Base-by-base conservation (phyloP, 2,329 filamentous ascomycete genomes). In the Cadophora sp. region DNA sequence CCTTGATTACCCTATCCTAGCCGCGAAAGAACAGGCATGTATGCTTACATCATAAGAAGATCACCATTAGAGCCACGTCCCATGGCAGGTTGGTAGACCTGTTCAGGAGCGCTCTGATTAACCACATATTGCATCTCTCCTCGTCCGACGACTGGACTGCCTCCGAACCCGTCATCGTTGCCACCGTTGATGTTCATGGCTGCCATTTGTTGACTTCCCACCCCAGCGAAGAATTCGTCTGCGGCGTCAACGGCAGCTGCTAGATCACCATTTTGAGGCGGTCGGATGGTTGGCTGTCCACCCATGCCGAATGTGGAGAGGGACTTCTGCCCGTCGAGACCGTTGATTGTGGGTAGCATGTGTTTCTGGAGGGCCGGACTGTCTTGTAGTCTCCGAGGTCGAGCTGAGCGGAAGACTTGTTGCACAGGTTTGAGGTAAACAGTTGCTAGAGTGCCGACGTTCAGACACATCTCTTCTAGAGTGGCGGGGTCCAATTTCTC, bases 351-450 rank as follows among this genome's bases (percentile, higher is more conserved):
- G 0, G 89, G 87, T 0, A 92, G 79, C 18, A 84, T 82, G 64
- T 91, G 86, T 70, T 88, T 90, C 80, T 97, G 96, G 47, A 99
- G 83, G 0, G 94, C 94, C 0, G 95, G 94, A 2, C 91, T 95
- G 62, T 97, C 92, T 64, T 89, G 85, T 2, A 99, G 84, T 65
- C 89, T 89, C 24, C 93, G 87, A 1, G 93, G 91, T 16, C 96
- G 87, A 14, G 96, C 95, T 20, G 90, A 91, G 66, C 96, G 91
- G 84, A 99, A 99, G 11, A 99, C 96, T 63, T 96, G 95, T 78
- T 98, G 94, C 6, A 99, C 95, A 3, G 96, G 96, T 79, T 99
- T 99, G 59, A 99, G 87, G 79, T 99, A 99, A 61, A 99, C 95
- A 0, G 96, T 99, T 3, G 96, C 96, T 3, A 99, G 85, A 0